A percentile compares a stretch with the other conserved stretches of the same genome.
Conservation (phyloP, 2,329 filamentous ascomycete species). For the Paramyrothecium roridum region DNA sequence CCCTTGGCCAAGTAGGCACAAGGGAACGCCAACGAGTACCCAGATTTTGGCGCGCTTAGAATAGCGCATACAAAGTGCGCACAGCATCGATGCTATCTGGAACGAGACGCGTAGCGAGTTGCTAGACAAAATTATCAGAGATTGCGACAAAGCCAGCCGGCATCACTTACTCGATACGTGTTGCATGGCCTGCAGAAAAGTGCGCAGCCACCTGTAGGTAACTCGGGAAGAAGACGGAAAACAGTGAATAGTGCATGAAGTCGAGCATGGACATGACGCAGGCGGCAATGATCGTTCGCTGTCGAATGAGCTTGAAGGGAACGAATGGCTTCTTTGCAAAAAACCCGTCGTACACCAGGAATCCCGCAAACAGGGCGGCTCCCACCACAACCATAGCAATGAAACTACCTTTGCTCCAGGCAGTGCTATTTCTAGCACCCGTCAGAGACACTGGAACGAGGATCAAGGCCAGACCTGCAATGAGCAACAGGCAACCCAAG, state of each 20-base stretch:
- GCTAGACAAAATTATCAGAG: constrained; percentile 4
- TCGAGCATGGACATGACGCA: constrained; percentile 32
- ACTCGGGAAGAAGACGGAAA: constrained; percentile 36
- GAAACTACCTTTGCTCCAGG: constrained; percentile 26
- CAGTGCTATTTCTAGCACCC: constrained; percentile 24
- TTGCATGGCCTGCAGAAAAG: constrained; percentile 29
- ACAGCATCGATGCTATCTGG: constrained; percentile 30
- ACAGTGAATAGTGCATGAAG: constrained; percentile 33
- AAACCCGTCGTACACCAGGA: constrained; percentile 27
- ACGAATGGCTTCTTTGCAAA: constrained; percentile 30
- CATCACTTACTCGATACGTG: constrained; percentile 29
- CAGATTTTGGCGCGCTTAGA: constrained; percentile 29
- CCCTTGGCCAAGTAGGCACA: constrained; percentile 31
- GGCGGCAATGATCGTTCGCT: constrained; percentile 34
- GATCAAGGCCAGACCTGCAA: constrained; percentile 27
- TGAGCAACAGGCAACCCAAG: constrained; percentile 25
- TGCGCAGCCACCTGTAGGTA: constrained; percentile 35
- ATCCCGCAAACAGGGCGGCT: constrained; percentile 11
- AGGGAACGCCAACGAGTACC: constrained; percentile 20
- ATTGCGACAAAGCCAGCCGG: rapidly evolving
- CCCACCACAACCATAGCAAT: constrained; percentile 32
- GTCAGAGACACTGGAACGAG: constrained; percentile 35
- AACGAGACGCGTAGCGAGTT: constrained; percentile 29
- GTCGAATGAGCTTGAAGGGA: constrained; percentile 26
- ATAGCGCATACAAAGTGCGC: constrained; percentile 31